Evolutionary conservation across 2,329 filamentous ascomycete species (phyloP).

Genomic region (Cadophora gregata): DNA sequence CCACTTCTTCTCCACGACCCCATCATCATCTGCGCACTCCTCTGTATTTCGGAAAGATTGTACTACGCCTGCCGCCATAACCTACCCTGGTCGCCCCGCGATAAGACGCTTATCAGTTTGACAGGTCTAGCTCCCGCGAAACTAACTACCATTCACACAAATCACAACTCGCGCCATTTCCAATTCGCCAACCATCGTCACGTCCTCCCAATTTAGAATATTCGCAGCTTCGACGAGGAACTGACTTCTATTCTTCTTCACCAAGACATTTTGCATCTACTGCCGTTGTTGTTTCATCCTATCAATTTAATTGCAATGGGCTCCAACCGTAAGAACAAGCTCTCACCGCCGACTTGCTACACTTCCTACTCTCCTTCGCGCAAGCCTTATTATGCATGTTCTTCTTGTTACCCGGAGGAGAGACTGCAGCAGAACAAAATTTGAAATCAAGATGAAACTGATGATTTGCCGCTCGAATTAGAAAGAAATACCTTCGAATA

Average conservation of each 20-base stretch:
- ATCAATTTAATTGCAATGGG: constrained; percentile 17
- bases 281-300: neutral
- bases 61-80: too few relatives aligned
- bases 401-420: neutral
- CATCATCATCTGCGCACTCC: constrained; percentile 1
- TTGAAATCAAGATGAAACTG: constrained; percentile 11
- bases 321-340: constrained; percentile 23
- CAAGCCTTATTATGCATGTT: neutral
- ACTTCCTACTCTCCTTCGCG: constrained; percentile 1
- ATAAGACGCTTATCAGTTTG: constrained; percentile 11
- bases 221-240: neutral
- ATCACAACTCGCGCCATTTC: constrained; percentile 10
- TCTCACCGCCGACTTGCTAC: constrained; percentile 21
- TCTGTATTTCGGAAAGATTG: neutral
- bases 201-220: neutral
- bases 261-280: neutral
- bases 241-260: neutral
- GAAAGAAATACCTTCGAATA: constrained; percentile 54
- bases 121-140: constrained; percentile 8
- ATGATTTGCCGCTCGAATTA: constrained; percentile 14
- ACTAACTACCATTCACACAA: constrained; percentile 3
- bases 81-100: neutral
- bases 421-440: neutral
- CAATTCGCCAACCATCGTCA: constrained; percentile 9
- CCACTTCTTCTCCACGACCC: constrained; percentile 1